Conservation (phyloP, 2,329 filamentous ascomycete genomes). For the Epichloe gansuensis region DNA sequence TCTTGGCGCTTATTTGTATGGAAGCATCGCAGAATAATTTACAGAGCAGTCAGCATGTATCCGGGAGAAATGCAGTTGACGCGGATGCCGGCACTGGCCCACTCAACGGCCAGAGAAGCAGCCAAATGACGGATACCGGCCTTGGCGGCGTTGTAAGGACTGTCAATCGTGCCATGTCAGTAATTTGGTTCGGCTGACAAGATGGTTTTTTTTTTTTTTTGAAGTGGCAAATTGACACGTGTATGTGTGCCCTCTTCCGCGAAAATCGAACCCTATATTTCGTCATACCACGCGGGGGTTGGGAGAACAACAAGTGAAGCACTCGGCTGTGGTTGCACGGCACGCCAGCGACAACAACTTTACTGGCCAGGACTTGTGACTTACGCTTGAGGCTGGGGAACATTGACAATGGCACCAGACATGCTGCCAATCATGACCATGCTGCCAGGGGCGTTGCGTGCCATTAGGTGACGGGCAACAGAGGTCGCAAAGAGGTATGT, state of each 20-base stretch:
- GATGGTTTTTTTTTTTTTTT: neutral
- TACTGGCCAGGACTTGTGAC: constrained; percentile 11
- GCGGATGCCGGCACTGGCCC: constrained; percentile 76
- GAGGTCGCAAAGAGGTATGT: constrained; percentile 80
- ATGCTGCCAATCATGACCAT: constrained; percentile 95
- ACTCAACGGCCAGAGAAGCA: constrained; percentile 81
- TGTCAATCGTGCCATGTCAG: constrained; percentile 14
- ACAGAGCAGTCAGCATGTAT: constrained; percentile 93
- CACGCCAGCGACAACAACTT: too few species aligned
- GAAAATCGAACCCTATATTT: too few species aligned
- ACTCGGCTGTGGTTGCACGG: too few species aligned
- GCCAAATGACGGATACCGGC: constrained; percentile 84
- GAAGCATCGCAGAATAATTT: constrained; percentile 27
- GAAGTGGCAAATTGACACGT: too few species aligned
- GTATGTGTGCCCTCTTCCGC: too few species aligned
- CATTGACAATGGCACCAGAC: constrained; percentile 87
- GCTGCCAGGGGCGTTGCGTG: constrained; percentile 63
- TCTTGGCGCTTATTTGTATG: neutral
- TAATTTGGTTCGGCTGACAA: neutral
- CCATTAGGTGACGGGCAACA: constrained; percentile 81
- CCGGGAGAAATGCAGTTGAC: constrained; percentile 94
- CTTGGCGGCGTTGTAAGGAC: constrained; percentile 85
- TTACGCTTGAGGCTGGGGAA: constrained; percentile 79
- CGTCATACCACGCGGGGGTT: neutral
- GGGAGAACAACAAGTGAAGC: neutral